These are phyloP conservation scores for Penicillium manginii DNA, from an alignment of 495 filamentous ascomycete species.

Conservation along the genomic window DNA sequence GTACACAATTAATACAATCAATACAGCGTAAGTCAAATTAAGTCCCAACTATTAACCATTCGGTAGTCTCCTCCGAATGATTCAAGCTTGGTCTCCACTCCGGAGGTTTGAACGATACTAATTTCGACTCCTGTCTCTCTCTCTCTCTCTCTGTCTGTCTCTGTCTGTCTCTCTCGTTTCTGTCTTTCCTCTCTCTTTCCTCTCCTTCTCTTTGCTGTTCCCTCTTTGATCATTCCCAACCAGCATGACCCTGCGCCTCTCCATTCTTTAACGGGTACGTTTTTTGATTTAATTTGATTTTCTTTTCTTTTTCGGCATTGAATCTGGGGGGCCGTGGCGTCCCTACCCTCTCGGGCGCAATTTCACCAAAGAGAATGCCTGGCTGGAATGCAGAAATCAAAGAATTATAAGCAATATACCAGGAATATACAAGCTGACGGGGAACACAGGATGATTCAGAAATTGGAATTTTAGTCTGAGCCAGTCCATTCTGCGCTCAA, in stretches of 20 bases:
- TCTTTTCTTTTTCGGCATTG: not conserved
- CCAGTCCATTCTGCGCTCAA: slow-evolving; percentile 15
- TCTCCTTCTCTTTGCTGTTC: not conserved
- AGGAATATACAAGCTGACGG: slow-evolving; percentile 22
- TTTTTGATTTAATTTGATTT: not conserved
- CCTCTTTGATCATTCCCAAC: not conserved
- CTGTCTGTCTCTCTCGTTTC: slow-evolving; percentile 12
- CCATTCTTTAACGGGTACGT: slow-evolving; percentile 3
- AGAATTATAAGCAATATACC: not conserved
- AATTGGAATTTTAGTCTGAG: slow-evolving; percentile 31
- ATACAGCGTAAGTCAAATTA: not conserved
- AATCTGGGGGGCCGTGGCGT: slow-evolving; percentile 3
- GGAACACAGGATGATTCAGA: slow-evolving; percentile 39
- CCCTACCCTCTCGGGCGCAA: not conserved
- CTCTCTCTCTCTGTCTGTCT: slow-evolving; percentile 1
- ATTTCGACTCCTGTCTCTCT: slow-evolving; percentile 7
- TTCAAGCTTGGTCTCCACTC: slow-evolving; percentile 14
- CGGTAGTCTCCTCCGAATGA: slow-evolving; percentile 29
- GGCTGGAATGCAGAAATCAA: too few species aligned
- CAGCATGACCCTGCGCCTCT: not conserved
- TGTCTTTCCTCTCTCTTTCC: not conserved
- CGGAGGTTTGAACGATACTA: slow-evolving; percentile 4
- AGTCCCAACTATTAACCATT: slow-evolving; percentile 16
- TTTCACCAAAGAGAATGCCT: not conserved
- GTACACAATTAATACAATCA: too few species aligned